Evolutionary conservation across 257 asterid genomes (phyloP).

Genomic region (Eustoma russellianum): DNA sequence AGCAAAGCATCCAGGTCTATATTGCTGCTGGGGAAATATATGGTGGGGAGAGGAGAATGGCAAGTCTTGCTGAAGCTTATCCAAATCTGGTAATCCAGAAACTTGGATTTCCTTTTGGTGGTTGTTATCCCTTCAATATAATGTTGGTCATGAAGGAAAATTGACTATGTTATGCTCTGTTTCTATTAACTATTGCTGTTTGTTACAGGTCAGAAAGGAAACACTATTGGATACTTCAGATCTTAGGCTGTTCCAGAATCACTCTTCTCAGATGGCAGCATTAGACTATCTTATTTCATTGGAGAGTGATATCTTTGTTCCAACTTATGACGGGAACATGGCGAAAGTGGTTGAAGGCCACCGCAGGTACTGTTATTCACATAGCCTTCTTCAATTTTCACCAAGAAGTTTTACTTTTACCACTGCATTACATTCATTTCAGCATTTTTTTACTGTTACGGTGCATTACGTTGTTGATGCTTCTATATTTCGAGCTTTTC

Average conservation of each 20-base stretch:
- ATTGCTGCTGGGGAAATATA: constrained; percentile 99
- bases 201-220: constrained; percentile 83
- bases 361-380: constrained; percentile 54
- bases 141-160: not conserved
- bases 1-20: constrained; percentile 65
- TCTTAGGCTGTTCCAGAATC: constrained; percentile 78
- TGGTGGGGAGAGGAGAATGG: constrained; percentile 75
- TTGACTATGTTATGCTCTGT: not conserved
- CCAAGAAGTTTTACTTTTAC: not conserved
- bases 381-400: too few relatives aligned
- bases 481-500: not conserved
- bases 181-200: not conserved
- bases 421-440: not conserved
- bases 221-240: constrained; percentile 74
- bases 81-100: constrained; percentile 64
- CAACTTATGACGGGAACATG: constrained; percentile 98
- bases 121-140: not conserved
- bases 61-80: constrained; percentile 57
- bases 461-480: too few relatives aligned
- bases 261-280: constrained; percentile 99
- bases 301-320: constrained; percentile 90
- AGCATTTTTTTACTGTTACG: too few relatives aligned
- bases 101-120: constrained; percentile 2
- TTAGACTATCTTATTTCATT: constrained; percentile 94
- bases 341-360: constrained; percentile 99